phyloP scores from a whole-genome alignment of 306 rosid genomes.

The Gastrolobium villosum region DNA sequence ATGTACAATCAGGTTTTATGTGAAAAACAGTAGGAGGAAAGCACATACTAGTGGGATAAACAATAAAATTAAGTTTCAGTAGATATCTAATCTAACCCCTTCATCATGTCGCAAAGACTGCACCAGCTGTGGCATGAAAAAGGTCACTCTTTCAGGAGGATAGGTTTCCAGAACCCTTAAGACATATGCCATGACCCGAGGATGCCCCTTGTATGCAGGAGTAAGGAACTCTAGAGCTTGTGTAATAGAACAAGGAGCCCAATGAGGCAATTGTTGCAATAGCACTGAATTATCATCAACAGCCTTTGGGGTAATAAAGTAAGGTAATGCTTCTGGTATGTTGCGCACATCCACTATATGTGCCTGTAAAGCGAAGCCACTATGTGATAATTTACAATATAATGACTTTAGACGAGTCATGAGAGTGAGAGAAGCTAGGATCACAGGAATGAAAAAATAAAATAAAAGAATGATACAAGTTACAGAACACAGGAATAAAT shows the following conservation, averaged over 20 bases:
- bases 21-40: constrained; percentile 35
- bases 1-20: constrained; percentile 23
- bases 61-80: constrained; percentile 38
- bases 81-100: constrained; percentile 74
- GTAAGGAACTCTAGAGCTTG: constrained; percentile 96
- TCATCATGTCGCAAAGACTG: constrained; percentile 97
- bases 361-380: constrained; percentile 62
- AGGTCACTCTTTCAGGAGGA: constrained; percentile 93
- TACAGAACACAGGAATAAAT: constrained; percentile 16
- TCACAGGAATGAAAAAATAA: constrained; percentile 4
- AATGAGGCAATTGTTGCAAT: constrained; percentile 95
- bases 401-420: constrained; percentile 22
- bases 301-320: constrained; percentile 93
- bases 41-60: constrained; percentile 29
- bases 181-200: constrained; percentile 98
- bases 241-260: constrained; percentile 99
- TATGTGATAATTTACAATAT: constrained; percentile 40
- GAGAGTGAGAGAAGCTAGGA: constrained; percentile 26
- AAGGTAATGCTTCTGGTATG: constrained; percentile 96
- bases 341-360: constrained; percentile 84
- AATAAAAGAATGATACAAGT: not conserved
- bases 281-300: constrained; percentile 94
- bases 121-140: constrained; percentile 98
- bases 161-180: constrained; percentile 96
- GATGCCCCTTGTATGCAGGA: constrained; percentile 97